A percentile compares a stretch with the other conserved stretches of the same genome.
These are phyloP conservation scores for Helotiales sp. DNA, from an alignment of 2,329 filamentous ascomycete species.

Conservation along the genomic window DNA sequence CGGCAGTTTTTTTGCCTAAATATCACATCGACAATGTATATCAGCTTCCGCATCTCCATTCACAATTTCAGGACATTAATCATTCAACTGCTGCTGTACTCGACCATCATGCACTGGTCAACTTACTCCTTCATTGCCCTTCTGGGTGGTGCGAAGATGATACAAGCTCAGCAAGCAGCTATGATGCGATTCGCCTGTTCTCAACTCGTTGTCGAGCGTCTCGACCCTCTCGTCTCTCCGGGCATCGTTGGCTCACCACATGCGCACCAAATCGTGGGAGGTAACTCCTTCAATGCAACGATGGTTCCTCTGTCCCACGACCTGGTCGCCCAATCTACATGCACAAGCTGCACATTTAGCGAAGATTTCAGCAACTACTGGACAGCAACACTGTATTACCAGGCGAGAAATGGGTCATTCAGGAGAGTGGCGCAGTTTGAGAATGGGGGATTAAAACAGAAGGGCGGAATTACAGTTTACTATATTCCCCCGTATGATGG, in stretches of 20 bases:
- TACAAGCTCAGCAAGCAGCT: not conserved
- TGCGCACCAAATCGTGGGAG: constrained; percentile 30
- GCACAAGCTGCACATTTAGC: constrained; percentile 44
- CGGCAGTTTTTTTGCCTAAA: not conserved
- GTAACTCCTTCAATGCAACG: constrained; percentile 47
- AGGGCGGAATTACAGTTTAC: constrained; percentile 48
- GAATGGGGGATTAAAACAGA: constrained; percentile 37
- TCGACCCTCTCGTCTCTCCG: constrained; percentile 29
- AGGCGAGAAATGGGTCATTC: constrained; percentile 41
- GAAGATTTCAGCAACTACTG: constrained; percentile 46
- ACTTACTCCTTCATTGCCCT: not conserved
- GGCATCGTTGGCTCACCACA: constrained; percentile 26
- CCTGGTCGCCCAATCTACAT: constrained; percentile 39
- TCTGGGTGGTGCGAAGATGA: not conserved
- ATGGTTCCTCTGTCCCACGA: constrained; percentile 43
- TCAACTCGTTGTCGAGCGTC: constrained; percentile 29
- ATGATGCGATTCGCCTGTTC: constrained; percentile 26
- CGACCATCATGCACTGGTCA: not conserved
- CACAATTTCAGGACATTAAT: not conserved
- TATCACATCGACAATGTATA: not conserved
- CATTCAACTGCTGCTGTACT: too few relatives aligned
- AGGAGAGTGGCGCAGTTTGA: constrained; percentile 36
- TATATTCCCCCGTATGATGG: constrained; percentile 44
- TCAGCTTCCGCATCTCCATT: not conserved
- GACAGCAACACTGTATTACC: constrained; percentile 41